phyloP scores from a whole-genome alignment of 768 basidiomycete genomes.

The Termitomyces bulborhizus region DNA sequence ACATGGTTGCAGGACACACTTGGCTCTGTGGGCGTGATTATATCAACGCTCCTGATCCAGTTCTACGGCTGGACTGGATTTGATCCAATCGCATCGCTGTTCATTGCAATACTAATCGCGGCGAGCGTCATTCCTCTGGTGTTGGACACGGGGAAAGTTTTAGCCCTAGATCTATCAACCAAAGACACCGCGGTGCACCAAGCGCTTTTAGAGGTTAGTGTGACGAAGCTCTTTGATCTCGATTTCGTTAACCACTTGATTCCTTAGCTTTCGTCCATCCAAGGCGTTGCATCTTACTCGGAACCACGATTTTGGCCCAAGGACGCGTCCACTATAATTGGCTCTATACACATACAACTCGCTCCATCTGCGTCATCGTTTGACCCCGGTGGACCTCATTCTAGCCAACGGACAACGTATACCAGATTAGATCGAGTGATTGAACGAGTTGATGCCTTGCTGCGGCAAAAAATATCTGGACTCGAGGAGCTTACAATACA shows the following conservation, averaged over 20 bases:
- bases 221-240: not conserved
- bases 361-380: constrained; percentile 49
- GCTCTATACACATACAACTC: constrained; percentile 91
- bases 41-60: constrained; percentile 93
- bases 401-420: constrained; percentile 41
- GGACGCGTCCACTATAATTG: constrained; percentile 78
- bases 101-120: constrained; percentile 92
- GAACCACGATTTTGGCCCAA: constrained; percentile 94
- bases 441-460: constrained; percentile 63
- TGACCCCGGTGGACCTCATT: constrained; percentile 52
- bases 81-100: constrained; percentile 95
- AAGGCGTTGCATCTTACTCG: constrained; percentile 78
- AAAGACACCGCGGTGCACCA: constrained; percentile 46
- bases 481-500: constrained; percentile 90
- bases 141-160: constrained; percentile 84
- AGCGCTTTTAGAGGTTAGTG: constrained; percentile 59
- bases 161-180: constrained; percentile 80
- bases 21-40: constrained; percentile 95
- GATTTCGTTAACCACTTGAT: not conserved
- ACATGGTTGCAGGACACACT: constrained; percentile 67
- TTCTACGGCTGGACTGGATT: constrained; percentile 98
- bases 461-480: constrained; percentile 71
- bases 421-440: constrained; percentile 67
- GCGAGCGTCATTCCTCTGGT: constrained; percentile 95
- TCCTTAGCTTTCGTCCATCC: constrained; percentile 65